Evolutionary conservation across 306 rosid genomes (phyloP).

Genomic region (Calophaca sinica): DNA sequence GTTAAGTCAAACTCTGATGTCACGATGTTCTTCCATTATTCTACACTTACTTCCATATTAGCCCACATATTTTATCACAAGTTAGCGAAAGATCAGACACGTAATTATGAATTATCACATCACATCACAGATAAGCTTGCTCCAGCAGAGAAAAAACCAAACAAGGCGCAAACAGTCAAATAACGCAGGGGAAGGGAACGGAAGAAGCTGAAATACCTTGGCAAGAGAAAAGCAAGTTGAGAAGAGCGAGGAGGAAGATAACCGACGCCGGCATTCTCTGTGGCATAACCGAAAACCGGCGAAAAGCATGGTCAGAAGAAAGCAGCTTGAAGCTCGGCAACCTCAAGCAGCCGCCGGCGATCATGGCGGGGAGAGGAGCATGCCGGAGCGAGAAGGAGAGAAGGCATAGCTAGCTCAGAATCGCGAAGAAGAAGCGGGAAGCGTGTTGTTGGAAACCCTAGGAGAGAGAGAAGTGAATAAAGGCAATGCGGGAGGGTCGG

Average conservation of each 20-base stretch:
- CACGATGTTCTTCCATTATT: not conserved
- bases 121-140: too few relatives aligned
- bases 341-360: slow-evolving; percentile 41
- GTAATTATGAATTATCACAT: too few relatives aligned
- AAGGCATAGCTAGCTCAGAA: slow-evolving; percentile 49
- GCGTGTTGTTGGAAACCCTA: slow-evolving; percentile 60
- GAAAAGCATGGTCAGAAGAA: slow-evolving; percentile 57
- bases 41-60: slow-evolving; percentile 2
- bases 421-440: slow-evolving; percentile 45
- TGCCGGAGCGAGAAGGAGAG: not conserved
- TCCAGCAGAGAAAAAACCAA: not conserved
- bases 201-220: slow-evolving; percentile 52
- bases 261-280: slow-evolving; percentile 72
- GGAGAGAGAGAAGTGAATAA: slow-evolving; percentile 58
- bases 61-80: not conserved
- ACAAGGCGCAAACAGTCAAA: too few relatives aligned
- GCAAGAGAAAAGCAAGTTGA: slow-evolving; percentile 60
- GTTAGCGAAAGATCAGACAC: not conserved
- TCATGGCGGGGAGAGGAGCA: slow-evolving; percentile 28
- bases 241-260: slow-evolving; percentile 58
- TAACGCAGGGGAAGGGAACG: too few relatives aligned
- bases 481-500: slow-evolving; percentile 53
- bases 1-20: not conserved
- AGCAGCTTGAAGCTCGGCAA: slow-evolving; percentile 40
- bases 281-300: slow-evolving; percentile 45